phyloP scores from a whole-genome alignment of 1,139 yeast species.

The Yamadazyma membranifaciens region DNA sequence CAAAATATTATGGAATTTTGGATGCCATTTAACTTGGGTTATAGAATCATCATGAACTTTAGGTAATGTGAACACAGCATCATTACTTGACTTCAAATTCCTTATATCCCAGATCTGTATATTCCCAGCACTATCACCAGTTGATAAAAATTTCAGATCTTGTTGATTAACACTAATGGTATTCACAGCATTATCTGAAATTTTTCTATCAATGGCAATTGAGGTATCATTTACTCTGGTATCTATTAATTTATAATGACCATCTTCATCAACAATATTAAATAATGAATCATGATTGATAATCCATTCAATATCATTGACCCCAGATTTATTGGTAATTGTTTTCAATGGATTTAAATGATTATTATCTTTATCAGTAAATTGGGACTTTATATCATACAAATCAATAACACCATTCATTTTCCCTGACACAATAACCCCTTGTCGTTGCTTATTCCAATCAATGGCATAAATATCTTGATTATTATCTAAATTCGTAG shows the following conservation, averaged over 20 bases:
- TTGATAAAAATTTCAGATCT: slow-evolving; percentile 53
- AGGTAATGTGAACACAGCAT: slow-evolving; percentile 11
- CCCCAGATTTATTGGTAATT: slow-evolving; percentile 31
- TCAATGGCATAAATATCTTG: slow-evolving; percentile 43
- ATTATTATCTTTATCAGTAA: slow-evolving; percentile 12
- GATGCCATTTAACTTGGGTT: slow-evolving; percentile 80
- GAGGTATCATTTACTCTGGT: slow-evolving; percentile 27
- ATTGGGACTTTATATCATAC: slow-evolving; percentile 31
- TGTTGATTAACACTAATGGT: slow-evolving; percentile 62
- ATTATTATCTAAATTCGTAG: slow-evolving; percentile 7
- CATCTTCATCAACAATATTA: slow-evolving; percentile 57
- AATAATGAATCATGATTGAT: slow-evolving; percentile 58
- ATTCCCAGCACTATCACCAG: slow-evolving; percentile 67
- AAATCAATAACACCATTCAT: slow-evolving; percentile 35
- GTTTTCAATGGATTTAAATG: slow-evolving; percentile 6
- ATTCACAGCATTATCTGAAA: slow-evolving; percentile 55
- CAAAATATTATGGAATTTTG: slow-evolving; percentile 53
- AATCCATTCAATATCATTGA: slow-evolving; percentile 64
- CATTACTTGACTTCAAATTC: slow-evolving; percentile 22
- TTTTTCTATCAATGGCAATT: slow-evolving; percentile 22
- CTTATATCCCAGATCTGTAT: slow-evolving; percentile 74
- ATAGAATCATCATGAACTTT: slow-evolving; percentile 55
- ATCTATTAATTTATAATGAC: slow-evolving; percentile 50
- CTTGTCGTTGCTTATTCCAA: slow-evolving; percentile 44
- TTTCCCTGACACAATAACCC: slow-evolving; percentile 32